Evolutionary conservation across 257 asterid genomes (phyloP).

Genomic region (Jaltomata sinuosa): DNA sequence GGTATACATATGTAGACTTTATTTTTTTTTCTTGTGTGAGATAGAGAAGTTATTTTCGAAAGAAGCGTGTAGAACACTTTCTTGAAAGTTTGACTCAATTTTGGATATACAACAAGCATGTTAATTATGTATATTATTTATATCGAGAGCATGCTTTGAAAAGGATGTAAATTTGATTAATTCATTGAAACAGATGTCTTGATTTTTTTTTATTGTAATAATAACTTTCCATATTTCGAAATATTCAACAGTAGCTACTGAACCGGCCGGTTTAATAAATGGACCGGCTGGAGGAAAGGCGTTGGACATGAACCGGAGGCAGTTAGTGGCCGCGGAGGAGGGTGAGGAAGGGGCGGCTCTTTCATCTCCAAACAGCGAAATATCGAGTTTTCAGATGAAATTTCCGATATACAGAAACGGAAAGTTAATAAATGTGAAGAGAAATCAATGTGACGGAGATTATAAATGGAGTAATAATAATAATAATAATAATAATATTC

Average conservation of each 20-base stretch:
- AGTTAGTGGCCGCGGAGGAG: conserved; percentile 15
- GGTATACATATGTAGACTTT: no score
- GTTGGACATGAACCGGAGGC: conserved; percentile 25
- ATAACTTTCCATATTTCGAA: not conserved
- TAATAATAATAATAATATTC: conserved; percentile 1
- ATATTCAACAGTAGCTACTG: conserved; percentile 28
- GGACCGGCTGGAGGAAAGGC: conserved; percentile 4
- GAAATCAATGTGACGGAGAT: conserved; percentile 12
- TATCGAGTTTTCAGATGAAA: conserved; percentile 56
- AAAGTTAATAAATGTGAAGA: conserved; percentile 15
- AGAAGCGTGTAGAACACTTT: not conserved
- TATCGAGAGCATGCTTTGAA: not conserved
- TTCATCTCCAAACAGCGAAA: conserved; percentile 40
- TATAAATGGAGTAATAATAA: conserved; percentile 1
- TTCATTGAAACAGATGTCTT: not conserved
- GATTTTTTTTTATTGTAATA: not conserved
- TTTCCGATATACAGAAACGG: conserved; percentile 17
- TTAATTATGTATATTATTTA: not conserved
- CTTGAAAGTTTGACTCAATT: not conserved
- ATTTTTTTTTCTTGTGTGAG: not conserved
- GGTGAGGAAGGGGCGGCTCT: conserved; percentile 17
- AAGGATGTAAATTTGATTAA: not conserved
- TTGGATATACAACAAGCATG: not conserved
- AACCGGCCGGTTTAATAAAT: conserved; percentile 13
- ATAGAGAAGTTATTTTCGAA: not conserved